phyloP scores from a whole-genome alignment of 768 basidiomycete genomes.

The Boletus eberwhitei region DNA sequence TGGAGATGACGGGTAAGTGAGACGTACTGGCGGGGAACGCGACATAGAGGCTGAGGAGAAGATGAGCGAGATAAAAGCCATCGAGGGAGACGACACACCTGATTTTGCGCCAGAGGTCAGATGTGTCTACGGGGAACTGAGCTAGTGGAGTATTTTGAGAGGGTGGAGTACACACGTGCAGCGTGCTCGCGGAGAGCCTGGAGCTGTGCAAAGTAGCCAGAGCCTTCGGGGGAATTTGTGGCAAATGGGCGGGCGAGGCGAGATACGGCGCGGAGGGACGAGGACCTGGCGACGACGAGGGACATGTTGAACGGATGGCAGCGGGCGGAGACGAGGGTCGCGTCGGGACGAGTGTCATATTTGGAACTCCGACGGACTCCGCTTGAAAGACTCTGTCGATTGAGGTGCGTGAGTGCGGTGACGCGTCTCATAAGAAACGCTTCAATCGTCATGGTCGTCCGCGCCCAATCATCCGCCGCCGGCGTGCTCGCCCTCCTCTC shows the following conservation, averaged over 20 bases:
- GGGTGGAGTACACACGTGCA: conserved; percentile 41
- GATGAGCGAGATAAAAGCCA: conserved; percentile 4
- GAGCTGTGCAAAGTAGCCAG: conserved; percentile 48
- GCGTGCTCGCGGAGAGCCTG: conserved; percentile 65
- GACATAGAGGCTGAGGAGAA: conserved; percentile 56
- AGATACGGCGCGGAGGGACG: conserved; percentile 43
- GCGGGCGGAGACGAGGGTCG: conserved; percentile 22
- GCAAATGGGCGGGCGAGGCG: conserved; percentile 35
- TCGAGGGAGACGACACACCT: conserved; percentile 46
- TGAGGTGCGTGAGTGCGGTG: conserved; percentile 43
- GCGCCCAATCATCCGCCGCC: conserved; percentile 76
- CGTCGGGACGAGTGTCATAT: conserved; percentile 18
- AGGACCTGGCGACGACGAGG: conserved; percentile 46
- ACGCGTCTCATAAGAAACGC: conserved; percentile 33
- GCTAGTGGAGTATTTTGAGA: conserved; percentile 2
- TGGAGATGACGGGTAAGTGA: background rate
- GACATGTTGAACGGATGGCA: conserved; percentile 38
- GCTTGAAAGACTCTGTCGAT: conserved; percentile 25
- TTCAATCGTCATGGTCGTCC: conserved; percentile 53
- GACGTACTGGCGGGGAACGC: conserved; percentile 72
- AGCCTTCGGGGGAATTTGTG: conserved; percentile 36
- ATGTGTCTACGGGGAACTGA: conserved; percentile 49
- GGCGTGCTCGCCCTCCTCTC: conserved; percentile 89
- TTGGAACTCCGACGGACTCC: conserved; percentile 30
- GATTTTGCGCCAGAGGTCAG: conserved; percentile 84